Percentiles rank a stretch among this genome's conserved stretches.
These are phyloP conservation scores for Chloropicon primus DNA, from an alignment of 139 green algal species.

Conservation along the genomic window DNA sequence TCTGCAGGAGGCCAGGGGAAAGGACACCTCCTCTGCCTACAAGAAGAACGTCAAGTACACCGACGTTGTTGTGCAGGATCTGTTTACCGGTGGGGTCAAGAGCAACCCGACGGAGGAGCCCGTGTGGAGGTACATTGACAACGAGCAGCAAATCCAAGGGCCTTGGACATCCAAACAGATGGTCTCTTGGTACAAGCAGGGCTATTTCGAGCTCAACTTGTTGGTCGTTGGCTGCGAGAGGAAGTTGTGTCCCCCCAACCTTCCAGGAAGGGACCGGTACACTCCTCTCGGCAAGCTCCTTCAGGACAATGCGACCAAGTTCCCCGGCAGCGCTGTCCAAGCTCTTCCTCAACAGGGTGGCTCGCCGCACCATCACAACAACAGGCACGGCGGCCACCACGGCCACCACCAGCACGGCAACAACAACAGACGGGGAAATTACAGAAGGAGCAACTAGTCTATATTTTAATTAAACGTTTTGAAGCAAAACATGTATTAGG, in stretches of 20 bases:
- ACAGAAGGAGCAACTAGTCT: too few species aligned
- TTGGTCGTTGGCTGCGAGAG: background rate
- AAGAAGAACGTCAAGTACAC: background rate
- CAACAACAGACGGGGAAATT: too few species aligned
- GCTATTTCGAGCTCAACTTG: background rate
- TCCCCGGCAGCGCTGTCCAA: background rate
- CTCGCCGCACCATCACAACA: background rate
- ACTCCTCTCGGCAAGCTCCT: background rate
- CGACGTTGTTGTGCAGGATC: background rate
- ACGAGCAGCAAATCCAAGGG: background rate
- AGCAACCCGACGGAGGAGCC: background rate
- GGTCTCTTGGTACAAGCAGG: background rate
- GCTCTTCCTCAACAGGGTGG: background rate
- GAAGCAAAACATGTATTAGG: too few species aligned
- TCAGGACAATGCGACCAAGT: background rate
- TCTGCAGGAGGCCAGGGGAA: background rate
- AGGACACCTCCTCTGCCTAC: background rate
- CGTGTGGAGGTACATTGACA: background rate
- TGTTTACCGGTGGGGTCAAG: background rate
- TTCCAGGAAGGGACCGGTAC: background rate
- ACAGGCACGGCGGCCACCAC: background rate
- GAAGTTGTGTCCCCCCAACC: background rate
- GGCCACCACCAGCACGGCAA: too few species aligned
- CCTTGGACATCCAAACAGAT: background rate
- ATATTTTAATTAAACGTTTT: too few species aligned